Percentiles rank a stretch among this genome's conserved stretches.
These are phyloP conservation scores for Penicillium sp. DNA, from an alignment of 2,329 filamentous ascomycete species.

Conservation along the genomic window DNA sequence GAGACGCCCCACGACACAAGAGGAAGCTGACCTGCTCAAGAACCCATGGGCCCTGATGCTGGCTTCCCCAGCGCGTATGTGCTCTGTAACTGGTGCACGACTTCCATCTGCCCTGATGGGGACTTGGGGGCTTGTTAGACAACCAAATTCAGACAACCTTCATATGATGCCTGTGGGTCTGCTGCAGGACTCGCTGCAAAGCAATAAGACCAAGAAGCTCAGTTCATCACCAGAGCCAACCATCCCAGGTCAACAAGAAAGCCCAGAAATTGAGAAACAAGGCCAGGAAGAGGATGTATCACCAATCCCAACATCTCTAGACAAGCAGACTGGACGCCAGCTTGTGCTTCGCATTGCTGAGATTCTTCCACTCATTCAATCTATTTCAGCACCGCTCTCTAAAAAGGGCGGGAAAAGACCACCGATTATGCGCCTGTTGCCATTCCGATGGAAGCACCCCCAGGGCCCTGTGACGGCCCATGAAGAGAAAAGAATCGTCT, in stretches of 20 bases:
- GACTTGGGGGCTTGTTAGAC: conserved; percentile 39
- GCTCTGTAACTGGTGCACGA: conserved; percentile 33
- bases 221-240: conserved; percentile 11
- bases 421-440: conserved; percentile 28
- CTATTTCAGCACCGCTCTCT: conserved; percentile 18
- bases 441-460: conserved; percentile 39
- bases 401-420: conserved; percentile 14
- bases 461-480: conserved; percentile 27
- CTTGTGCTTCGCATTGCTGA: conserved; percentile 32
- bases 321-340: conserved; percentile 9
- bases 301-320: not conserved
- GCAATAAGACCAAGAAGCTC: conserved; percentile 2
- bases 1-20: conserved; percentile 23
- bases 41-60: conserved; percentile 46
- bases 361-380: conserved; percentile 27
- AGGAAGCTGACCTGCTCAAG: conserved; percentile 31
- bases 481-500: conserved; percentile 39
- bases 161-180: conserved; percentile 39
- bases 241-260: not conserved
- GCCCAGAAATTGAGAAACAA: accelerated
- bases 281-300: not conserved
- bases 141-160: conserved; percentile 25
- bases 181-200: conserved; percentile 32
- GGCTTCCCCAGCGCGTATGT: conserved; percentile 39
- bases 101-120: conserved; percentile 36